phyloP scores from a whole-genome alignment of 116 monocot species.

The Trichopus zeylanicus region DNA sequence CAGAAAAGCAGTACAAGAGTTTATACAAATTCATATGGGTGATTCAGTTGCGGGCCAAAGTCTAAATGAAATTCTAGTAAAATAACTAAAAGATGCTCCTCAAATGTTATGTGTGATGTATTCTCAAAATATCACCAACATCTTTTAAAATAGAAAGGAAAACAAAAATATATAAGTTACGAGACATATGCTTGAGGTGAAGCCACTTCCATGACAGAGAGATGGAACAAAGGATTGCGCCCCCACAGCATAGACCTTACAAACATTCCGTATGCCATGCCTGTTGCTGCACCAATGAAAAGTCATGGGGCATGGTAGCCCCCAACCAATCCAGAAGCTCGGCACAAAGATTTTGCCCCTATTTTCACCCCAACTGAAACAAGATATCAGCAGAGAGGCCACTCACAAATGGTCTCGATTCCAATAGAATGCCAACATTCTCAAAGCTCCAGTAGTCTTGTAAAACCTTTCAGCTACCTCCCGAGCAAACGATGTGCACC shows the following conservation, averaged over 20 bases:
- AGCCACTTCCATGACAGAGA: slow-evolving; percentile 66
- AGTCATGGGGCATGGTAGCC: slow-evolving; percentile 98
- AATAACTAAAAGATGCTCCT: not conserved
- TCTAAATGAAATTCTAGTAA: not conserved
- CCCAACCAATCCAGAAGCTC: slow-evolving; percentile 87
- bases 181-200: slow-evolving; percentile 95
- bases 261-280: slow-evolving; percentile 88
- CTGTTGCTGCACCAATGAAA: slow-evolving; percentile 95
- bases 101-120: not conserved
- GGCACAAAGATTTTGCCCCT: slow-evolving; percentile 60
- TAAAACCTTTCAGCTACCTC: slow-evolving; percentile 40
- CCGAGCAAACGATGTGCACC: slow-evolving; percentile 61
- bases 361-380: slow-evolving; percentile 85
- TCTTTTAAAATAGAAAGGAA: not conserved
- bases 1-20: not conserved
- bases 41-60: not conserved
- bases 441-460: slow-evolving; percentile 84
- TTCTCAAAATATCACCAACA: not conserved
- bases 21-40: not conserved
- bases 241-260: slow-evolving; percentile 30
- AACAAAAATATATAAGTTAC: slow-evolving; percentile 18
- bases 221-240: slow-evolving; percentile 40
- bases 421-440: slow-evolving; percentile 79
- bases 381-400: slow-evolving; percentile 52
- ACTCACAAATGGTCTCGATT: slow-evolving; percentile 65